phyloP scores from a whole-genome alignment of 2,329 filamentous ascomycete species.

The Daldinia eschscholtzii region DNA sequence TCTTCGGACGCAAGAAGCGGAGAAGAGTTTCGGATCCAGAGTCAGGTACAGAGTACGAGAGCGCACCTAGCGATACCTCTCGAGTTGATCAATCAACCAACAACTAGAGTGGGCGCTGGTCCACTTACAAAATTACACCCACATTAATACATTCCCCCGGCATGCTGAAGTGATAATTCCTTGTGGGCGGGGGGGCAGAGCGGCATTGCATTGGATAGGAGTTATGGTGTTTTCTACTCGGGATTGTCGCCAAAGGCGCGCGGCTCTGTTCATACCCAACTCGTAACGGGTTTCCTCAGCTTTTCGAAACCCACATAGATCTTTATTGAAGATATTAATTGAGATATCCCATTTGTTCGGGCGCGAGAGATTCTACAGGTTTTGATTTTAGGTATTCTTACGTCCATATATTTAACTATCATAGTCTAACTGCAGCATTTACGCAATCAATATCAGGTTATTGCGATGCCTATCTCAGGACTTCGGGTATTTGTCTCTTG shows the following conservation, averaged over 20 bases:
- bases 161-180: constrained; percentile 14
- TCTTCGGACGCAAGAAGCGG: constrained; percentile 53
- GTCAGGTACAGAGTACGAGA: constrained; percentile 37
- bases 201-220: constrained; percentile 51
- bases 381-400: constrained; percentile 4
- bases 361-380: neutral
- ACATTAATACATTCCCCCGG: constrained; percentile 12
- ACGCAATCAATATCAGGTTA: neutral
- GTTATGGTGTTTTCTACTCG: constrained; percentile 45
- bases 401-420: constrained; percentile 2
- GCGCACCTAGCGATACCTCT: constrained; percentile 28
- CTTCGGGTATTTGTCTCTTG: neutral
- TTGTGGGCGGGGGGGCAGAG: constrained; percentile 24
- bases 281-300: constrained; percentile 14
- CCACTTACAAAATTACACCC: constrained; percentile 2
- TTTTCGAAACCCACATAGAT: constrained; percentile 30
- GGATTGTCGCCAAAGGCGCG: constrained; percentile 25
- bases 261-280: constrained; percentile 28
- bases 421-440: neutral
- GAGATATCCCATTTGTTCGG: constrained; percentile 40
- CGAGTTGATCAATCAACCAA: constrained; percentile 24
- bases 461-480: neutral
- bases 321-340: constrained; percentile 40
- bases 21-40: constrained; percentile 50
- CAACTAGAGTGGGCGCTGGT: constrained; percentile 10